Percentiles rank a stretch among this genome's conserved stretches.
These are phyloP conservation scores for Lathyrus sativus DNA, from an alignment of 306 rosid genomes.

Conservation along the genomic window DNA sequence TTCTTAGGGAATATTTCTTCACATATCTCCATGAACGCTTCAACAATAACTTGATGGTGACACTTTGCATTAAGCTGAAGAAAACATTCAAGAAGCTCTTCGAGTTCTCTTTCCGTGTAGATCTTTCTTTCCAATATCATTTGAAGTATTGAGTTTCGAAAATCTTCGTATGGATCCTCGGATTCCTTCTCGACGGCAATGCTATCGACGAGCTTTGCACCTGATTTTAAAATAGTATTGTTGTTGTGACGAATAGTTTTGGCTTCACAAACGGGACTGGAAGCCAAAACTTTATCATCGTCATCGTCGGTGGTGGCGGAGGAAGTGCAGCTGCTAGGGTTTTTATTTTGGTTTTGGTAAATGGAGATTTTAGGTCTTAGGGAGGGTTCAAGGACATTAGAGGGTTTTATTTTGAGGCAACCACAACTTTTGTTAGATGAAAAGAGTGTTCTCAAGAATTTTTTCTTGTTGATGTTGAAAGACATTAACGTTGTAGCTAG, in stretches of 20 bases:
- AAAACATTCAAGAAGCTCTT: slow-evolving; percentile 54
- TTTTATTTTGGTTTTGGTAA: slow-evolving; percentile 12
- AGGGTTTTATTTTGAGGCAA: slow-evolving; percentile 39
- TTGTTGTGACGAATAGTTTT: neutral
- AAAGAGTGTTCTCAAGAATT: slow-evolving; percentile 32
- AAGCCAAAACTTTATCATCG: slow-evolving; percentile 30
- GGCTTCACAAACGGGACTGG: slow-evolving; percentile 38
- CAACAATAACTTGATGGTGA: slow-evolving; percentile 49
- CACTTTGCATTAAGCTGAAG: slow-evolving; percentile 52
- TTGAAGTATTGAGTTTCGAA: slow-evolving; percentile 52
- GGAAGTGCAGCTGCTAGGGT: slow-evolving; percentile 32
- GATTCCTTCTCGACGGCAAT: slow-evolving; percentile 57
- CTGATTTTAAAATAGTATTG: neutral
- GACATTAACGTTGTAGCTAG: slow-evolving; percentile 35
- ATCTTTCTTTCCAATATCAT: slow-evolving; percentile 58
- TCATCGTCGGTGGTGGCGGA: slow-evolving; percentile 39
- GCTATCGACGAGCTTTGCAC: slow-evolving; percentile 35
- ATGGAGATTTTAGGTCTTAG: slow-evolving; percentile 33
- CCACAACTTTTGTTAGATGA: slow-evolving; percentile 39
- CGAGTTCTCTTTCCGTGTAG: slow-evolving; percentile 45
- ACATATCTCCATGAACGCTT: slow-evolving; percentile 53
- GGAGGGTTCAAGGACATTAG: slow-evolving; percentile 42
- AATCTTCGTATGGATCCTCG: slow-evolving; percentile 46
- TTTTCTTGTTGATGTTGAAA: slow-evolving; percentile 41
- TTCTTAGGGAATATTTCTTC: slow-evolving; percentile 42